phyloP scores from a whole-genome alignment of 805 yeast genomes.

The Candida palmyrensis region DNA sequence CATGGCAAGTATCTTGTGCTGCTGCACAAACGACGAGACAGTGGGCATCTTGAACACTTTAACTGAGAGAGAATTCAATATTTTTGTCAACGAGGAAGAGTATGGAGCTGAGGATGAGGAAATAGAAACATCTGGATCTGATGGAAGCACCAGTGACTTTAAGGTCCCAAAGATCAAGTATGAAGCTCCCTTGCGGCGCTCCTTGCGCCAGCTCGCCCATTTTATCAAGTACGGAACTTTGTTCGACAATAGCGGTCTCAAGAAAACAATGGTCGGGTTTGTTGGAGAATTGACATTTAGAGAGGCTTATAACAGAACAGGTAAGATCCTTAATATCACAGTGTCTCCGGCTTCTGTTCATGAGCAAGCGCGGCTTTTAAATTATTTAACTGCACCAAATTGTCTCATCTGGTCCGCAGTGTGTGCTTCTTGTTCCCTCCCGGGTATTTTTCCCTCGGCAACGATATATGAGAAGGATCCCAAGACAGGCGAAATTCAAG shows the following conservation, averaged over 20 bases:
- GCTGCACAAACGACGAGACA: constrained; percentile 71
- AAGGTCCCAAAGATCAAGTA: not conserved
- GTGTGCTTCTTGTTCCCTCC: constrained; percentile 91
- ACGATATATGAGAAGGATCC: constrained; percentile 81
- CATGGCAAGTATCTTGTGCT: constrained; percentile 83
- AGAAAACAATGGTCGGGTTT: constrained; percentile 67
- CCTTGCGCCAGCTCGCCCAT: constrained; percentile 35
- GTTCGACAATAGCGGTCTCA: constrained; percentile 71
- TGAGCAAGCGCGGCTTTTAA: constrained; percentile 83
- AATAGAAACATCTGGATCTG: constrained; percentile 1
- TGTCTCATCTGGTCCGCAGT: constrained; percentile 85
- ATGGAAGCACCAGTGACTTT: not conserved
- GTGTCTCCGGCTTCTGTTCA: constrained; percentile 89
- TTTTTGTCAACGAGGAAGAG: constrained; percentile 43
- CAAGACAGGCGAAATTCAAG: constrained; percentile 62
- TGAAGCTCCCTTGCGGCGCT: not conserved
- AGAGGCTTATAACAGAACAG: constrained; percentile 92
- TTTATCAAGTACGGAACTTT: constrained; percentile 84
- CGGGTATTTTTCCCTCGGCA: constrained; percentile 84
- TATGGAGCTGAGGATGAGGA: constrained; percentile 46
- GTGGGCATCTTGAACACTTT: constrained; percentile 53
- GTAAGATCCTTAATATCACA: constrained; percentile 87
- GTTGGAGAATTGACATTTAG: constrained; percentile 89
- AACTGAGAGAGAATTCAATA: constrained; percentile 49
- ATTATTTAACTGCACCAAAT: constrained; percentile 75